phyloP scores from a whole-genome alignment of 192 early-diverging fungal species.

The Pilobolus umbonatus region DNA sequence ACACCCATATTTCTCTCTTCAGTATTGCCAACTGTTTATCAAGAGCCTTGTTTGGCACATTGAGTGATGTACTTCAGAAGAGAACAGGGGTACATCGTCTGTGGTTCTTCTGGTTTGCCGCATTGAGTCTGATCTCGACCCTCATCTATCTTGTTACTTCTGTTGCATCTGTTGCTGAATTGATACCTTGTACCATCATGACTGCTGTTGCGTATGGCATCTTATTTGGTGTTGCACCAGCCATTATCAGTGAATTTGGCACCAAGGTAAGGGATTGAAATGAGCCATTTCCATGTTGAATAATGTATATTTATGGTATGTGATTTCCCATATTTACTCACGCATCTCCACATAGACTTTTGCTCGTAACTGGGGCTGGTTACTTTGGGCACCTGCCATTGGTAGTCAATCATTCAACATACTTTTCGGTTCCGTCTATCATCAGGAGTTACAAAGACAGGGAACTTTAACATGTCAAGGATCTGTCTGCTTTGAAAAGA shows the following conservation, averaged over 20 bases:
- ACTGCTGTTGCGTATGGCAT: constrained; percentile 22
- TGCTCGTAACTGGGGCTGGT: constrained; percentile 26
- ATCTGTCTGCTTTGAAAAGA: constrained; percentile 7
- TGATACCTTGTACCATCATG: constrained; percentile 18
- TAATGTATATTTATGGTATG: too few species aligned
- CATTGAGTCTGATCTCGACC: constrained; percentile 1
- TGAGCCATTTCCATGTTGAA: too few species aligned
- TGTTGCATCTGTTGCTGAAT: constrained; percentile 9
- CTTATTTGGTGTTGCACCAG: constrained; percentile 26
- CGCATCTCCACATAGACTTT: constrained; percentile 15
- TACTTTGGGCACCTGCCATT: constrained; percentile 26
- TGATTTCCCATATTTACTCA: too few species aligned
- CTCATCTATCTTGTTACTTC: constrained; percentile 6
- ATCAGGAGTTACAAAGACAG: constrained; percentile 7
- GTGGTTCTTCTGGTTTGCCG: constrained; percentile 23
- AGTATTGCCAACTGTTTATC: constrained; percentile 22
- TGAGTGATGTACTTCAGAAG: constrained; percentile 17
- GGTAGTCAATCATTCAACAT: constrained; percentile 26
- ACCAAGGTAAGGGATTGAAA: constrained; percentile 17
- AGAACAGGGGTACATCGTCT: constrained; percentile 14
- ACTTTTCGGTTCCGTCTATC: constrained; percentile 23
- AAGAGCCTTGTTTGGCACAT: constrained; percentile 15
- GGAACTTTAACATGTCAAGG: constrained; percentile 8
- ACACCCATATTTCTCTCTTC: constrained; percentile 27
- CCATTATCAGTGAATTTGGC: constrained; percentile 22